Evolutionary conservation across 352 stramenopile species (phyloP), one percentile per base, ranked within the genome.

Genomic region (Vaucheria bursata): DNA sequence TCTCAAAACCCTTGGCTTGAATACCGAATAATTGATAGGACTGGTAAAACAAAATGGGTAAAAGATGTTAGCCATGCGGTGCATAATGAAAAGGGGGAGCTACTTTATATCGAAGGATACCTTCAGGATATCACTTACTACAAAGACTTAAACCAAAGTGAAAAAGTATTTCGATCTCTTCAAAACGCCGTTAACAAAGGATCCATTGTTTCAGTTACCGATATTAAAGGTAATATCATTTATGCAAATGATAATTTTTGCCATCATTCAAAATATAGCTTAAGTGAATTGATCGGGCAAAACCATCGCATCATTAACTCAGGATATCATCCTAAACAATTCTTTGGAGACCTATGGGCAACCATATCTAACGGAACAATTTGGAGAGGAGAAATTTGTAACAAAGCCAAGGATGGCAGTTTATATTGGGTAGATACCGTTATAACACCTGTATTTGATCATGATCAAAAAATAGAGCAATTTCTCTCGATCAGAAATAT

Each of bases 381-480:
- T 59, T 59, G 45, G 45, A 59, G 25, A 18, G 45, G 45, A 18
- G 45, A 59, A 59, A 59, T 59, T 18, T 25, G 45, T 18, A 59
- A 59, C 45, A 59, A 59, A 59, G 25, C 45, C 18, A 59, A 59
- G 25, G 45, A 18, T 18, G 45, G 45, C 18, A 59, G 25, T 59
- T 59, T 59, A 18, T 59, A 59, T 59, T 59, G 45, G 45, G 45
- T 59, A 18, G 45, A 59, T 59, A 59, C 45, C 25, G 45, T 59
- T 18, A 59, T 59, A 18, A 59, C 25, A 18, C 45, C 45, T 59
- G 45, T 59, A 59, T 18, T 18, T 18, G 25, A 18, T 59, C 12
- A 59, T 18, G 18, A 18, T 59, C 12, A 59, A 59, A 59, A 18
- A 59, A n/a, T n/a, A n/a, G n/a, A n/a, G n/a, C 45, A 59, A 59